A percentile compares a stretch with the other conserved stretches of the same genome.
These are phyloP conservation scores for Castanea mollissima DNA, from an alignment of 306 rosid species.

Conservation along the genomic window DNA sequence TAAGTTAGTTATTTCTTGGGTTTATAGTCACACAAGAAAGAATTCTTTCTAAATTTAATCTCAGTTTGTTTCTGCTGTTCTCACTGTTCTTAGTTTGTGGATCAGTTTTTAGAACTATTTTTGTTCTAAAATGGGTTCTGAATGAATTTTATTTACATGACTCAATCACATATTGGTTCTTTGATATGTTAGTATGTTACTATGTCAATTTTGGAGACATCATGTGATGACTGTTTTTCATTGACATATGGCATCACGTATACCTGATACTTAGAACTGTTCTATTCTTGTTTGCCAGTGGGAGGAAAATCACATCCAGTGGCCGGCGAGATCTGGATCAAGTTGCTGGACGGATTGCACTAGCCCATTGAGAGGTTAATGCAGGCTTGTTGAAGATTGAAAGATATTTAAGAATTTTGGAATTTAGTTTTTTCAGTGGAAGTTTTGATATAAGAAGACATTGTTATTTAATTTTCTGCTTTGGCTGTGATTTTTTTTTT, in stretches of 20 bases:
- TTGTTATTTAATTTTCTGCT: background rate
- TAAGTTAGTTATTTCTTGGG: background rate
- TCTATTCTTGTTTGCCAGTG: slow-evolving; percentile 17
- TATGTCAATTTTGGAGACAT: background rate
- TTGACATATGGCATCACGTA: background rate
- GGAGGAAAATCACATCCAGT: slow-evolving; percentile 42
- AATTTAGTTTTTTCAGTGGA: background rate
- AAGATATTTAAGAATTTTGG: background rate
- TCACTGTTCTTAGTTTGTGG: background rate
- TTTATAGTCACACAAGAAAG: background rate
- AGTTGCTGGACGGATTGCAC: slow-evolving; percentile 48
- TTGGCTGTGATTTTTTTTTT: too few species aligned
- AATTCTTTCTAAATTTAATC: too few species aligned
- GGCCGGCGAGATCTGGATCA: slow-evolving; percentile 52
- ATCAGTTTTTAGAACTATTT: background rate
- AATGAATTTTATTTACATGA: background rate
- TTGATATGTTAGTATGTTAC: background rate
- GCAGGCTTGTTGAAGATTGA: background rate
- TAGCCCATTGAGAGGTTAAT: slow-evolving; percentile 20
- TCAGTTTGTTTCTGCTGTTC: background rate
- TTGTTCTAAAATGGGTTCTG: background rate
- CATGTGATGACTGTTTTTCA: background rate
- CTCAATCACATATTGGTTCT: background rate
- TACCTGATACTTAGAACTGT: background rate
- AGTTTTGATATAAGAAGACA: background rate